Conservation (phyloP, 192 early-diverging fungal species). For the Backusella australiensis region DNA sequence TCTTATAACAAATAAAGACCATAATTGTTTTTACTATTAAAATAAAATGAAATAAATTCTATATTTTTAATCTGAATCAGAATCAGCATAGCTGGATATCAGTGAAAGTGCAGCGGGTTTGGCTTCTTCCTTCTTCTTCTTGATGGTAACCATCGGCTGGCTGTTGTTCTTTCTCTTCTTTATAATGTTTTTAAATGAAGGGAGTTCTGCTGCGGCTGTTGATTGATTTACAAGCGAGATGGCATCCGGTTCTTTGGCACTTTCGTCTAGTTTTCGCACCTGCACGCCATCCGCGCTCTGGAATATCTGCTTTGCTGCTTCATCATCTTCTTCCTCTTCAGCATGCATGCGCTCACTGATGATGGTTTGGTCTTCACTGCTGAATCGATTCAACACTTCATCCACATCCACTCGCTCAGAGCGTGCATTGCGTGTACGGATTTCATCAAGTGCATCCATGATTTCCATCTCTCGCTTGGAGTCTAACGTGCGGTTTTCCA, state of each 20-base stretch:
- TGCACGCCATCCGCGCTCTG: conserved; percentile 61
- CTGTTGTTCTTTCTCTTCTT: neutral
- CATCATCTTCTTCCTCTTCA: conserved; percentile 66
- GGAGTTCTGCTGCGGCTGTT: conserved; percentile 1
- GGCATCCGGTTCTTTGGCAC: conserved; percentile 33
- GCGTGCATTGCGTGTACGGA: conserved; percentile 82
- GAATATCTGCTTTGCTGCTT: conserved; percentile 63
- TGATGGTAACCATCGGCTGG: conserved; percentile 2
- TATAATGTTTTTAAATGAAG: conserved; percentile 18
- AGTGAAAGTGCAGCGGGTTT: conserved; percentile 5
- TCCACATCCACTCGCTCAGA: conserved; percentile 76
- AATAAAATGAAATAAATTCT: too few relatives aligned
- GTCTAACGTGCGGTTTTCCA: conserved; percentile 93
- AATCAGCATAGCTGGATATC: conserved; percentile 18
- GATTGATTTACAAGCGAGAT: conserved; percentile 31
- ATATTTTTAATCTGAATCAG: neutral
- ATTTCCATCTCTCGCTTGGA: conserved; percentile 98
- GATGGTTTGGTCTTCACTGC: conserved; percentile 37
- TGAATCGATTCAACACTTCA: conserved; percentile 52
- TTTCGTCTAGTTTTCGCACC: conserved; percentile 58
- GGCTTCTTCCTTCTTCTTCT: conserved; percentile 11
- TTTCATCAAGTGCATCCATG: conserved; percentile 94
- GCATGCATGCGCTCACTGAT: conserved; percentile 29
- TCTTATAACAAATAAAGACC: too few relatives aligned
- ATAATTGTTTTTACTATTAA: too few relatives aligned